phyloP scores from a whole-genome alignment of 2,329 filamentous ascomycete species.

The Alternaria metachromatica region DNA sequence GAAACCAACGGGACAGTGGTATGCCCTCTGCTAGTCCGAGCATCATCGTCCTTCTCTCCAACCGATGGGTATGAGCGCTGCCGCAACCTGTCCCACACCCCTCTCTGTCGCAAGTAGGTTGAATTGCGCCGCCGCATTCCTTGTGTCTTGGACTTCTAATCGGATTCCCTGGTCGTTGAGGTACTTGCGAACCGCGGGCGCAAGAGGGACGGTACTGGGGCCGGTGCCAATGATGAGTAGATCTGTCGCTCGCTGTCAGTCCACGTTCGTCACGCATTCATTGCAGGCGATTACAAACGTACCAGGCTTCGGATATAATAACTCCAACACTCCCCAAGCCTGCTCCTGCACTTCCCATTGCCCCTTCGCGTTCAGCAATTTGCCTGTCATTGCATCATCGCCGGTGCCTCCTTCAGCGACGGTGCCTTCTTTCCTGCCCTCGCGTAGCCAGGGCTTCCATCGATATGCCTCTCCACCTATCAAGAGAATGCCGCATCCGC shows the following conservation, averaged over 20 bases:
- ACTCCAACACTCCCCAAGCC: slow-evolving; percentile 75
- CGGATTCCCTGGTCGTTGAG: slow-evolving; percentile 82
- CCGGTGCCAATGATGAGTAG: slow-evolving; percentile 89
- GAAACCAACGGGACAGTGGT: background rate
- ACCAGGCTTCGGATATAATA: slow-evolving; percentile 92
- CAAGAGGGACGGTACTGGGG: slow-evolving; percentile 74
- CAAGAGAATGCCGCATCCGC: slow-evolving; percentile 74
- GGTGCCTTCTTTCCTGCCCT: slow-evolving; percentile 39
- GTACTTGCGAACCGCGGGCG: slow-evolving; percentile 72
- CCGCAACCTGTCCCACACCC: slow-evolving; percentile 83
- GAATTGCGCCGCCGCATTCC: slow-evolving; percentile 93
- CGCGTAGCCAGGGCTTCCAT: slow-evolving; percentile 81
- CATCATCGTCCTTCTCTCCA: slow-evolving; percentile 66
- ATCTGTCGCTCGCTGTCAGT: slow-evolving; percentile 61
- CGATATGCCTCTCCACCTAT: slow-evolving; percentile 86
- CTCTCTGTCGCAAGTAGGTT: slow-evolving; percentile 95
- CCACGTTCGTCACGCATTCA: background rate
- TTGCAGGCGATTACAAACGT: slow-evolving; percentile 40
- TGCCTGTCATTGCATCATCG: slow-evolving; percentile 46
- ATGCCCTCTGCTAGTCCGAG: background rate
- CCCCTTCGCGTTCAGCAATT: slow-evolving; percentile 74
- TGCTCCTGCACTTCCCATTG: slow-evolving; percentile 78
- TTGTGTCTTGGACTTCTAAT: slow-evolving; percentile 87
- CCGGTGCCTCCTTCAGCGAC: slow-evolving; percentile 31
- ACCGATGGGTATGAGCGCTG: slow-evolving; percentile 84